Evolutionary conservation across 352 stramenopile genomes (phyloP), one percentile per base, ranked within the genome.

Genomic region (Globisporangium barbulae): DNA sequence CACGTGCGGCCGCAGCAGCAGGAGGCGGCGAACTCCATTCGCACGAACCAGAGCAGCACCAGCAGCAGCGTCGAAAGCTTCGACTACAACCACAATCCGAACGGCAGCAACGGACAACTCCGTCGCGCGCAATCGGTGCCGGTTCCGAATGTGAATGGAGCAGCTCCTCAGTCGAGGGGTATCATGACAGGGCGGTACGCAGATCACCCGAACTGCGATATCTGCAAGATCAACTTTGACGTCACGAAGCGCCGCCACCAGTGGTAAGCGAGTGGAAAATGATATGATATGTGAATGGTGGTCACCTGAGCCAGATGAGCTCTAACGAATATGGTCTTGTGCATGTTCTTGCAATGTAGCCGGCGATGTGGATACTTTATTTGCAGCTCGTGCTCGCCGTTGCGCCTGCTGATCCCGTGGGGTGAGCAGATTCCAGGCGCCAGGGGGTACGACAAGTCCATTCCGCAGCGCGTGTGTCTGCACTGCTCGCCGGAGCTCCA

Each of bases 131-230:
- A 65, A 25, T 65, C 67, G 31, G 42, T 58, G 31, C 65, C 65
- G 7, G 21, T 63, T 10, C 4, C 10, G 22, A 7, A 31, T 13
- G 33, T 44, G 21, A 44, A 45, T 41, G 59, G 39, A 45, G 28
- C 17, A 15, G 25, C 60, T 41, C 41, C 65, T 12, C 33, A 56
- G 59, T 52, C 57, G 3, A 63, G 49, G 30, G 75, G 77, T 2
- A 62, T 86, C 12, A 54, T 84, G 28, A 77, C 52, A 19, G 58
- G 71, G 1, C 79, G 79, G 19, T 91, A 91, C 64, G 65, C 72
- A 8, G 73, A 87, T 58, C 79, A 91, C 45, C 82, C 82, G 2
- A 85, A 83, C 55, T 89, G 79, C 71, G 79, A 89, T 50, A 70
- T 89, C 35, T 91, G 82, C 70, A 58, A 53, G n/a, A 54, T 79